phyloP scores from a whole-genome alignment of 805 yeast species.

The Kodamaea sagamina region DNA sequence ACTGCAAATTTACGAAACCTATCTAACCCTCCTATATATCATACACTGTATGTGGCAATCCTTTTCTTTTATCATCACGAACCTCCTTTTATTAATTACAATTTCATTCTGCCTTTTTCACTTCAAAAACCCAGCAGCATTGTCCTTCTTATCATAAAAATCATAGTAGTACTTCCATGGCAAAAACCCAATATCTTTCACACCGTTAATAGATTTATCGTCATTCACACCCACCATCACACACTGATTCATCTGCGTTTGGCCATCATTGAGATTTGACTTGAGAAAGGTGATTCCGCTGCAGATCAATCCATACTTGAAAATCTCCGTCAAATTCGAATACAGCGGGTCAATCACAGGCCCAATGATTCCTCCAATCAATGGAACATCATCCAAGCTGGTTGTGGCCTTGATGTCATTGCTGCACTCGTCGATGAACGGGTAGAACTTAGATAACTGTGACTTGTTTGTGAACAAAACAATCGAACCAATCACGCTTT shows the following conservation, averaged over 20 bases:
- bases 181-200: constrained; percentile 45
- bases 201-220: constrained; percentile 35
- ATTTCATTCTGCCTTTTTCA: background rate
- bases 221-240: constrained; percentile 40
- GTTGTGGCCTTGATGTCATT: constrained; percentile 14
- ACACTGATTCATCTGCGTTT: constrained; percentile 33
- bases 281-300: constrained; percentile 53
- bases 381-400: constrained; percentile 12
- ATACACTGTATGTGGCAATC: too few species aligned
- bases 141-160: constrained; percentile 25
- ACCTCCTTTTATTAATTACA: too few species aligned
- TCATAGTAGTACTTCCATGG: constrained; percentile 42
- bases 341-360: constrained; percentile 55
- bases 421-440: constrained; percentile 49
- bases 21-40: too few species aligned
- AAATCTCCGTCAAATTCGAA: constrained; percentile 53
- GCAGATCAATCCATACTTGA: constrained; percentile 58
- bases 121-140: constrained; percentile 2
- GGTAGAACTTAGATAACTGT: constrained; percentile 48
- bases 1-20: too few species aligned
- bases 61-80: too few species aligned
- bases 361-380: constrained; percentile 55
- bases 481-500: constrained; percentile 54
- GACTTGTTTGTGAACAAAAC: constrained; percentile 50
- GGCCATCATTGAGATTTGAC: constrained; percentile 29